These are phyloP conservation scores for Hypoxylon sp. DNA, from an alignment of 2,329 filamentous ascomycete genomes.

Conservation along the genomic window DNA sequence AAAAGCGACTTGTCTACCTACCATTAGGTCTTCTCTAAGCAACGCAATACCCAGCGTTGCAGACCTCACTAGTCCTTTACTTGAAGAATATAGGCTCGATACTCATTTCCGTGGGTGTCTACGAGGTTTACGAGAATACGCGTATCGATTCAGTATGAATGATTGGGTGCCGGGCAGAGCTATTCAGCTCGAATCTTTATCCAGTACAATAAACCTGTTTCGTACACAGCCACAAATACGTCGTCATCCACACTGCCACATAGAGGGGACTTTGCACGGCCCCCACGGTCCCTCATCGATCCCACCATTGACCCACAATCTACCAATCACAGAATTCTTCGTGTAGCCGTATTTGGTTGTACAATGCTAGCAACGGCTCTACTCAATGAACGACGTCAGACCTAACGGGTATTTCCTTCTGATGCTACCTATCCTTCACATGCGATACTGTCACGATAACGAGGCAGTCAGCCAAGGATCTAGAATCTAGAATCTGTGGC, in stretches of 20 bases:
- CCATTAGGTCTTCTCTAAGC: not conserved
- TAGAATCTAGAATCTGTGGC: slow-evolving; percentile 15
- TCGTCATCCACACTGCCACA: not conserved
- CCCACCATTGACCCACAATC: not conserved
- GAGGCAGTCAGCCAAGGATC: not conserved
- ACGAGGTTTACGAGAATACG: not conserved
- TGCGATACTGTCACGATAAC: slow-evolving; percentile 9
- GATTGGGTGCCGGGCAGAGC: not conserved
- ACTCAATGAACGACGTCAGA: not conserved
- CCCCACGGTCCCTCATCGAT: slow-evolving; percentile 1
- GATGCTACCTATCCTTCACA: slow-evolving; percentile 10
- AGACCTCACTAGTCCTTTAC: not conserved
- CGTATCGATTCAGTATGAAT: not conserved
- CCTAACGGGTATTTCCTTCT: not conserved
- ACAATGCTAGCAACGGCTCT: slow-evolving; percentile 9
- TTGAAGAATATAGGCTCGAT: not conserved
- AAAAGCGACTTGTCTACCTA: no score
- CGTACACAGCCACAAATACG: slow-evolving; percentile 14
- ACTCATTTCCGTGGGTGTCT: not conserved
- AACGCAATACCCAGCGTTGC: not conserved
- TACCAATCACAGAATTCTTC: slow-evolving; percentile 18
- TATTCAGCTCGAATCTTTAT: not conserved
- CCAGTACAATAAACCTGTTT: slow-evolving; percentile 26
- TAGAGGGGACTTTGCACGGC: not conserved
- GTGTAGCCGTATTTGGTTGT: not conserved